Evolutionary conservation across 2,329 filamentous ascomycete species (phyloP).

Genomic region (Paecilomyces formosus): DNA sequence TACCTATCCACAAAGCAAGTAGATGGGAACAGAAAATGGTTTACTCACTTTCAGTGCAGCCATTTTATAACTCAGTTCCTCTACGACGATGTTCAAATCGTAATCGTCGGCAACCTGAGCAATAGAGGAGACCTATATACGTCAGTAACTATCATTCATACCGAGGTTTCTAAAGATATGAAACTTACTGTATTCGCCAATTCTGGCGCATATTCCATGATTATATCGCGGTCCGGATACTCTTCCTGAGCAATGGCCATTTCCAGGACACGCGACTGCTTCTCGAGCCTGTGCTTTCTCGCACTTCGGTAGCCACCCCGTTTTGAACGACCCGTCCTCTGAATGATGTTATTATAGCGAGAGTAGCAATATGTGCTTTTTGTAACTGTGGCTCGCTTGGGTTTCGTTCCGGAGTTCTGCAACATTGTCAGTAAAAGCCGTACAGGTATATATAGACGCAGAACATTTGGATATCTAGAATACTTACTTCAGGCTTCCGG

Average conservation of each 20-base stretch:
- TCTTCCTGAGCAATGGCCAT: neutral
- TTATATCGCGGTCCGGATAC: neutral
- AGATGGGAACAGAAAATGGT: neutral
- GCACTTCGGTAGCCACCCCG: neutral
- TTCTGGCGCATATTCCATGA: neutral
- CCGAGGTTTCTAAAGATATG: neutral
- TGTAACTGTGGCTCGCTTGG: neutral
- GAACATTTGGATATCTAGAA: neutral
- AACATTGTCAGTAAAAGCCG: neutral
- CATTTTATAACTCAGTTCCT: neutral
- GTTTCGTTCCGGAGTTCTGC: neutral
- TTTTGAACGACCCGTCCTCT: neutral
- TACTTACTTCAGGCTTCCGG: neutral
- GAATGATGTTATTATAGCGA: neutral
- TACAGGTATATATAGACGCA: neutral
- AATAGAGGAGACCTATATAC: neutral
- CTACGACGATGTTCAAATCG: neutral
- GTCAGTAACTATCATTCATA: neutral
- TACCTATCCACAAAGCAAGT: neutral
- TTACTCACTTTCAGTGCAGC: neutral
- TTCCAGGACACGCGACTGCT: neutral
- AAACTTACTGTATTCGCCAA: neutral
- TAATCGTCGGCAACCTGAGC: neutral
- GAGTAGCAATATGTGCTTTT: neutral
- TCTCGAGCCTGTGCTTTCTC: neutral